A percentile compares a stretch with the other conserved stretches of the same genome.
These are phyloP conservation scores for Rosa chinensis DNA, from an alignment of 306 rosid species.

Conservation along the genomic window DNA sequence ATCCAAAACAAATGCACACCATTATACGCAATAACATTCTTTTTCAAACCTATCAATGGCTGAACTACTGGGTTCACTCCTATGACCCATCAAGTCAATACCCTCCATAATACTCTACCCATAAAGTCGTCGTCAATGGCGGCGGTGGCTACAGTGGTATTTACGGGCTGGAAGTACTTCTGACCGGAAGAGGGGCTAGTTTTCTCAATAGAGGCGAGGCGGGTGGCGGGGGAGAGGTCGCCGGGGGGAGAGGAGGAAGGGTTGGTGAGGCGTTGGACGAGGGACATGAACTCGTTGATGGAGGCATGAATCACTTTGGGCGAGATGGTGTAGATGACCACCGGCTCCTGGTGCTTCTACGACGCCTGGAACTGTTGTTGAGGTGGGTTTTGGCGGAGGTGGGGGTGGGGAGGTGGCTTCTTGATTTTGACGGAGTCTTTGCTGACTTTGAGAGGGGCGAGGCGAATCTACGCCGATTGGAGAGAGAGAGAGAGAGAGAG, in stretches of 20 bases:
- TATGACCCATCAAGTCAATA: slow-evolving; percentile 50
- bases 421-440: slow-evolving; percentile 71
- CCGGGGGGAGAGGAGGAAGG: slow-evolving; percentile 49
- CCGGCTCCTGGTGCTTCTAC: slow-evolving; percentile 42
- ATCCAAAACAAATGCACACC: too few species aligned
- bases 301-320: slow-evolving; percentile 71
- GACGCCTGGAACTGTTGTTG: background rate
- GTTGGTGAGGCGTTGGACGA: slow-evolving; percentile 91
- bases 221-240: slow-evolving; percentile 83
- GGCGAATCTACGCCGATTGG: slow-evolving; percentile 31
- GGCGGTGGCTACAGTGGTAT: background rate
- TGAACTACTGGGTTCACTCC: too few species aligned
- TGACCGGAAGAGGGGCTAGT: slow-evolving; percentile 49
- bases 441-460: slow-evolving; percentile 70
- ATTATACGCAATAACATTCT: too few species aligned
- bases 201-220: slow-evolving; percentile 76
- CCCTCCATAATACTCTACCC: slow-evolving; percentile 34
- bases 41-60: too few species aligned
- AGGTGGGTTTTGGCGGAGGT: slow-evolving; percentile 37
- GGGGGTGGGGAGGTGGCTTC: slow-evolving; percentile 68
- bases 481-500: too few species aligned
- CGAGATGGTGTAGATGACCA: slow-evolving; percentile 83
- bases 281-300: slow-evolving; percentile 70
- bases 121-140: slow-evolving; percentile 27
- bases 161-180: background rate